Evolutionary conservation across 2,329 filamentous ascomycete species (phyloP), one percentile per base, ranked within the genome.

Genomic region (Ophiocordyceps australis): DNA sequence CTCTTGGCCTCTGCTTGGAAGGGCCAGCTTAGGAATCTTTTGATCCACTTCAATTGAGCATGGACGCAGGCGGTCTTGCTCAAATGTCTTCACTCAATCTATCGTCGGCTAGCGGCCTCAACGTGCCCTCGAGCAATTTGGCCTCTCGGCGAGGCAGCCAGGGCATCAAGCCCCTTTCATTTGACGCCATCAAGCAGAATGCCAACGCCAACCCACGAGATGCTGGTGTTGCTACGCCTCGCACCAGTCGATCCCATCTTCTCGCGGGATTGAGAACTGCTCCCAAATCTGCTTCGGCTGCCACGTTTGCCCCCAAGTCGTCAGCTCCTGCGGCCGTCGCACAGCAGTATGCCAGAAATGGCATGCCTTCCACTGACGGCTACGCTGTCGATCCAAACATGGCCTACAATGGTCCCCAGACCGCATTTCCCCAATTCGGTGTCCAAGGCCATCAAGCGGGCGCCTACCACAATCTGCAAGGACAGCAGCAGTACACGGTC

Each of bases 31-130:
- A n/a, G n/a, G n/a, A n/a, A n/a, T n/a, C n/a, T n/a, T n/a, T n/a
- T n/a, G n/a, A n/a, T n/a, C n/a, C n/a, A n/a, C n/a, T n/a, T n/a
- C n/a, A n/a, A n/a, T n/a, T 56, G 59, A 64, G 57, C 53, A 75
- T 91, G 76, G 78, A 93, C 86, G 75, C 86, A 71, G 86, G 86
- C 69, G 82, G 83, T 89, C 81, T 93, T 64, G 77, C 83, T 89
- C 83, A 91, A 69, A 95, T 95, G 86, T 80, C 82, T 61, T 86
- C 82, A 64, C 80, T 74, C 63, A 68, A 74, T 53, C 79, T 79
- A 52, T 58, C 66, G 50, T 63, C 76, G 51, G 62, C 68, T 47
- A 68, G 68, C 52, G 74, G 71, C 41, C 63, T 93, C 41, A 71
- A 74, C 45, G 71, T 81, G 57, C 77, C n/a, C n/a, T n/a, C 83